Percentiles rank a stretch among this genome's conserved stretches.
These are phyloP conservation scores for Claviceps africana DNA, from an alignment of 2,329 filamentous ascomycete species.

Conservation along the genomic window DNA sequence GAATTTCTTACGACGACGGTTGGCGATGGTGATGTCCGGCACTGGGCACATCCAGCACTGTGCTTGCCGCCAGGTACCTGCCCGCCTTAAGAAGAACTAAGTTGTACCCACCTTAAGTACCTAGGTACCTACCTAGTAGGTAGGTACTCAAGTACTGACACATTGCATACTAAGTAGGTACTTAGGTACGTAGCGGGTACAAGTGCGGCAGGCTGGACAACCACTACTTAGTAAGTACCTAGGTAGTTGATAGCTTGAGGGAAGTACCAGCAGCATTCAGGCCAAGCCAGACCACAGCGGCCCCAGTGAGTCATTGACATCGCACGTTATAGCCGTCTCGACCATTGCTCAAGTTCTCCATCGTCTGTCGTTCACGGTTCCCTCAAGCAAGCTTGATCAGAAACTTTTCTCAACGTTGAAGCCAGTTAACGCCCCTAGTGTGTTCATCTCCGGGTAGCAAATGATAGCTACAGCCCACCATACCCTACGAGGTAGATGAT, in stretches of 20 bases:
- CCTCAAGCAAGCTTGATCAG: neutral
- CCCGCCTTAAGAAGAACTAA: too few relatives aligned
- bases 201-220: too few relatives aligned
- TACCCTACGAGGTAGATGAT: neutral
- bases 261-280: neutral
- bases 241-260: neutral
- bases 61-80: neutral
- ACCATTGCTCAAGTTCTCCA: neutral
- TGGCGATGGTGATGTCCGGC: slow-evolving; percentile 4
- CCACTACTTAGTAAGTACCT: too few relatives aligned
- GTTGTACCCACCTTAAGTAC: too few relatives aligned
- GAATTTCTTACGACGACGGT: neutral
- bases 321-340: neutral
- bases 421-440: too few relatives aligned
- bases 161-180: too few relatives aligned
- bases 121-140: too few relatives aligned
- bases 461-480: neutral
- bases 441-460: neutral
- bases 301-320: neutral
- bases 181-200: neutral
- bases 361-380: neutral
- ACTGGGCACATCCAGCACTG: neutral
- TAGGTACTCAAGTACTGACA: too few relatives aligned
- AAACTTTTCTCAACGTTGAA: neutral
- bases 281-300: neutral